Evolutionary conservation across 495 filamentous ascomycete species (phyloP), one percentile per base, ranked within the genome.

Genomic region (Penicillium fimorum): DNA sequence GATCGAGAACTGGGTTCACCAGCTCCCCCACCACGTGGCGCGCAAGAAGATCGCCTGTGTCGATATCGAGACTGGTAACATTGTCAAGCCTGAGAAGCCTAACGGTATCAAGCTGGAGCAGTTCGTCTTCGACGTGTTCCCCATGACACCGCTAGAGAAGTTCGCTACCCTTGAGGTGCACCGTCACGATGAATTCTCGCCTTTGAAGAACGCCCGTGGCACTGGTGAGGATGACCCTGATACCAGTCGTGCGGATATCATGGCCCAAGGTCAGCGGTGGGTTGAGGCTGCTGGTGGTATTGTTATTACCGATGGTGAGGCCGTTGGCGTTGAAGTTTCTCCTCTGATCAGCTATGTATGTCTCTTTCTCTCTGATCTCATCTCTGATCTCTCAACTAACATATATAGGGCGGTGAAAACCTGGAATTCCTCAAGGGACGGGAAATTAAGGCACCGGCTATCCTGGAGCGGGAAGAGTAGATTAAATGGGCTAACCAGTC

Each of bases 51-150:
- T 99, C 57, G 91, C 92, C 9, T 88, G 85, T 71, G 81, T 90
- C 53, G 81, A 97, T 65, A 76, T 82, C 4, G 81, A 87, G 65
- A 87, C 77, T 18, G 94, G 91, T 56, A 85, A 89, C 65, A 79
- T 79, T 4, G 78, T 95, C 69, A 96, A 96, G 79, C 93, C 94
- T 0, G 82, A 87, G 64, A 94, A 91, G 76, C 90, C 94, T 25
- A 99, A 99, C 68, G 94, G 94, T 48, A 90, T 99, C 80, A 99
- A 99, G 78, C 82, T 99, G 47, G 94, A 99, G 79, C 95, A 97
- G 72, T 99, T 97, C 61, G 92, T 99, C 50, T 99, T 99, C 74
- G 94, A 99, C 71, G 91, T 94, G 63, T 99, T 99, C 81, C 93
- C 95, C 45, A 79, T 90, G 81, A 81, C 94, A 13, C 80, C 89